Evolutionary conservation across 2,329 filamentous ascomycete genomes (phyloP), one percentile per base, ranked within the genome.

Genomic region (Phialophora chinensis): DNA sequence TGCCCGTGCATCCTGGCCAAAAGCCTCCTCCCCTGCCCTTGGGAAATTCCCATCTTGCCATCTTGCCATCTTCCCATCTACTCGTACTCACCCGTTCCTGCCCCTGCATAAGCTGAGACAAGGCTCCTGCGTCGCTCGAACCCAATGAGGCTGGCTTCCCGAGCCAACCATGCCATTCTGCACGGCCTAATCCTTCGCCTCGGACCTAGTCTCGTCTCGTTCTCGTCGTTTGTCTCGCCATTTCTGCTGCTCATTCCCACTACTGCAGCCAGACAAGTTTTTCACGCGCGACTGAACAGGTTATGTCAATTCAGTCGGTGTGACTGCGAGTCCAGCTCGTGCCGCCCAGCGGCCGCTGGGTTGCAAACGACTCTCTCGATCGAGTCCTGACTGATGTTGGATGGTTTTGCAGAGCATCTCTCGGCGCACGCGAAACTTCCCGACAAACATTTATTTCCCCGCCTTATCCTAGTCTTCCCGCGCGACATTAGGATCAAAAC

Each of bases 101-200:
- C 52, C 53, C 53, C 53, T 55, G 53, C 53, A 55, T 31, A 12
- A n/a, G n/a, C 17, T 55, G 53, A 55, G 53, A 55, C 53, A 54
- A 27, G 52, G 29, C 52, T 33, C 14, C 52, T 31, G 52, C 52
- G 10, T 54, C 27, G 12, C 49, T 31, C 38, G 11, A 59, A 60
- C 12, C 23, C 23, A 42, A 50, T 14, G 44, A 61, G 59, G 59
- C 59, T 61, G 59, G 20, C 12, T 53, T 33, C 27, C 31, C 59
- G 49, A 52, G 6, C 47, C 44, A 60, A 60, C 44, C 58, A 38
- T 27, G 58, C 58, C 47, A 52, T 3, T n/a, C 29, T 27, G 44
- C 29, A 23, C 10, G 7, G 11, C 33, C 47, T 31, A 54, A 7
- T 31, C 25, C 11, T n/a, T 53, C 58, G 31, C 58, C 47, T 35